Base-by-base conservation (phyloP, 768 basidiomycete species). In the Naganishia vishniacii region DNA sequence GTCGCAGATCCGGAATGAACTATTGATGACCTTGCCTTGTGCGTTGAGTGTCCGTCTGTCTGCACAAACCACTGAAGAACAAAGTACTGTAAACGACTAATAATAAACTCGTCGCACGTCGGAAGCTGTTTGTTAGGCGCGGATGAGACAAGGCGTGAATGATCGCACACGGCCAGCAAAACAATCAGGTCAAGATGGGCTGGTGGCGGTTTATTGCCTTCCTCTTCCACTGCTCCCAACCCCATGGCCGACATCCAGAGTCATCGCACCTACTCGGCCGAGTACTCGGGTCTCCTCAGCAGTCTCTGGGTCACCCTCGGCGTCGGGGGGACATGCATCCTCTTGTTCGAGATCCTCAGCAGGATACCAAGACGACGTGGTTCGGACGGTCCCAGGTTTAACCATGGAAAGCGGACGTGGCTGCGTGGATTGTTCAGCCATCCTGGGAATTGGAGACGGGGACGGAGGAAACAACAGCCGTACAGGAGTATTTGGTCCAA, bases 281-380 rank as follows among this genome's bases (percentile, higher is more conserved):
- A 65, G 4, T 77, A 75, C 65, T 74, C 73, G 25, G 76, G 76
- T 65, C 72, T 77, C 9, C 69, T 75, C 58, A 66, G 72, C 45
- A 74, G 73, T 42, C 69, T 75, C 28, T 77, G 67, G 47, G 61
- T 75, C 46, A 73, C 74, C 1, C 53, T 75, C 13, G 74, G 68
- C n/a, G 69, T 75, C 40, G 76, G 73, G 3, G 76, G 73, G 8
- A 65, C 64, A 20, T 75, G 73, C 63, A 49, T 77, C 51, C 28
- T 72, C 15, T 71, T 70, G 1, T 71, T 74, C 69, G 76, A 77
- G 64, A 68, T 71, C 42, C 69, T 72, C 41, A 70, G 73, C 15
- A 71, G 69, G 47, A 69, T 77, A 16, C 74, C 70, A 7, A 51
- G 76, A 12, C 44, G 72, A 47, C 44, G 74, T 28, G 76, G 76